A percentile compares a stretch with the other conserved stretches of the same genome.
Conservation (phyloP, 305 asterid genomes). For the Fraxinus dipetala region DNA sequence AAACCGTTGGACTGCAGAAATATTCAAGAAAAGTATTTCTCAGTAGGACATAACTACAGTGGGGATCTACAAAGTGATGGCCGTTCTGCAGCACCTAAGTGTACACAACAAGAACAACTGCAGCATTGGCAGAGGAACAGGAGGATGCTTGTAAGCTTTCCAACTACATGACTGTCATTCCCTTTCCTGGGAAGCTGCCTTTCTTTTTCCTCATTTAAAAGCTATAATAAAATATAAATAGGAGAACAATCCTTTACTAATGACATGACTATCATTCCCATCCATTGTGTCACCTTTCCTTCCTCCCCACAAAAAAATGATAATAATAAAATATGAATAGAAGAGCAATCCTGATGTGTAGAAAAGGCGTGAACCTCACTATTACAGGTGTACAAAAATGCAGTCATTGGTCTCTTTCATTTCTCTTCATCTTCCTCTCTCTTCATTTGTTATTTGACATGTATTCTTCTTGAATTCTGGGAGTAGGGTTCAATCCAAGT, state of each 20-base stretch:
- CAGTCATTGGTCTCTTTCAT: background rate
- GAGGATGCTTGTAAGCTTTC: conserved; percentile 81
- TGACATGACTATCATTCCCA: background rate
- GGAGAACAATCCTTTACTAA: background rate
- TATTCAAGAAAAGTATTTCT: conserved; percentile 81
- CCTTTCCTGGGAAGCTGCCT: background rate
- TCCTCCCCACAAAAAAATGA: background rate
- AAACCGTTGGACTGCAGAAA: conserved; percentile 87
- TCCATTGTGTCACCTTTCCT: background rate
- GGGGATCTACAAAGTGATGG: conserved; percentile 84
- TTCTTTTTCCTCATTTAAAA: background rate
- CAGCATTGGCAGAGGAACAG: conserved; percentile 91
- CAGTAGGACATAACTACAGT: conserved; percentile 56
- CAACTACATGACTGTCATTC: background rate
- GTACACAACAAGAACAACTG: conserved; percentile 92
- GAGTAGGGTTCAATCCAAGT: background rate
- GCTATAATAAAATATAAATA: background rate
- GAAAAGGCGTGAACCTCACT: background rate
- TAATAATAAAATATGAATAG: background rate
- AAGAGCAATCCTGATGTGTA: background rate
- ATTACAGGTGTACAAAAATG: background rate
- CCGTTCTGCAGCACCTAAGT: conserved; percentile 70
- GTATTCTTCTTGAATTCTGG: background rate
- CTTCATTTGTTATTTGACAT: background rate
- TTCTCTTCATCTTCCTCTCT: background rate